Conservation (phyloP, 192 early-diverging fungal genomes). For the Coemansia brasiliensis region DNA sequence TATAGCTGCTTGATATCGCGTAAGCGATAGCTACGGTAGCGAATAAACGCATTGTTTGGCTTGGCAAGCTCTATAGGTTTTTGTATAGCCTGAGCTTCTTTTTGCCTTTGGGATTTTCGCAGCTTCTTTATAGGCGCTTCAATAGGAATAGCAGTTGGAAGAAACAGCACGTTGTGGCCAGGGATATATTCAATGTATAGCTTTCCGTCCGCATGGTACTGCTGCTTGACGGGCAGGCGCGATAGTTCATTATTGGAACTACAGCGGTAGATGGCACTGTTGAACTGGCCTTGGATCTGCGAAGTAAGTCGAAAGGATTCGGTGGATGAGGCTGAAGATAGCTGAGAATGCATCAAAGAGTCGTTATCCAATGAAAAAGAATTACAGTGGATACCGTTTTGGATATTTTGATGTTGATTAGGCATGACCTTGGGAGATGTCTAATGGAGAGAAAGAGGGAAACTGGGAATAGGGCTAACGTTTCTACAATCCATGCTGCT, state of each 20-base stretch:
- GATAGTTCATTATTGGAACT: slow-evolving; percentile 5
- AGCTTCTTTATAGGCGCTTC: neutral
- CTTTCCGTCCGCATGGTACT: slow-evolving; percentile 15
- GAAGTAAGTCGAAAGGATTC: slow-evolving; percentile 8
- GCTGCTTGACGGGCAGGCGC: slow-evolving; percentile 18
- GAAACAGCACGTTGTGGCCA: slow-evolving; percentile 20
- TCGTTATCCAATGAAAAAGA: too few relatives aligned
- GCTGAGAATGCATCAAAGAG: too few relatives aligned
- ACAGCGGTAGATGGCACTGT: slow-evolving; percentile 6
- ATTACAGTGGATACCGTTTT: too few relatives aligned
- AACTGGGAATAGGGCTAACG: too few relatives aligned
- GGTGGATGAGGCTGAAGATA: too few relatives aligned
- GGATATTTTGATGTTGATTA: too few relatives aligned
- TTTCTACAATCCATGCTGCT: too few relatives aligned
- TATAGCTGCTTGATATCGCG: slow-evolving; percentile 7
- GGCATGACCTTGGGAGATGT: too few relatives aligned
- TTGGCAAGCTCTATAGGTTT: slow-evolving; percentile 8
- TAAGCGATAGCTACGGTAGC: slow-evolving; percentile 25
- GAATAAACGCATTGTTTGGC: slow-evolving; percentile 32
- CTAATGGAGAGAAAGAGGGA: too few relatives aligned
- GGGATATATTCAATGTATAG: slow-evolving; percentile 31
- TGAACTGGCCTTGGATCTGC: slow-evolving; percentile 4
- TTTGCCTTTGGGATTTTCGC: neutral
- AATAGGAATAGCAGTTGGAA: slow-evolving; percentile 13
- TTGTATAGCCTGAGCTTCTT: neutral